phyloP scores from a whole-genome alignment of 352 stramenopile species.

The Pythium biforme region DNA sequence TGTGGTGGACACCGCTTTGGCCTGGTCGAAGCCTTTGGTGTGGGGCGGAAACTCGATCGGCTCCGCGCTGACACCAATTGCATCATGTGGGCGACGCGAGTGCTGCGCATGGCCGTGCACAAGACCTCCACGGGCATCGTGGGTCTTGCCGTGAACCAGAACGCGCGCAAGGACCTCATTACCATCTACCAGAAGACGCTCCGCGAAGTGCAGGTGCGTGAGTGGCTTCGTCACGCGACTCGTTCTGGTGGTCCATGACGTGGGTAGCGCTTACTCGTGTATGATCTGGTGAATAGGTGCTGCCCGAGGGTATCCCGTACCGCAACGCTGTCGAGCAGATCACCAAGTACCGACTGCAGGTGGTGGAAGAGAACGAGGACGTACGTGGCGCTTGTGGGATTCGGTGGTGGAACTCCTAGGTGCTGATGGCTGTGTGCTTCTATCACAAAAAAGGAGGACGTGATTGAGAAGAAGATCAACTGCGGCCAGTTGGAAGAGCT shows the following conservation, averaged over 20 bases:
- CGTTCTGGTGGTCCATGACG: constrained; percentile 17
- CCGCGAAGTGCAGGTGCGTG: constrained; percentile 68
- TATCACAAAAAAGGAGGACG: constrained; percentile 44
- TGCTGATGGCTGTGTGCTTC: background rate
- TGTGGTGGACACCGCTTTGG: constrained; percentile 2
- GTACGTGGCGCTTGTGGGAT: constrained; percentile 31
- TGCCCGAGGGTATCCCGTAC: constrained; percentile 69
- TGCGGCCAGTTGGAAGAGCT: constrained; percentile 87
- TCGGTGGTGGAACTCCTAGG: too few relatives aligned
- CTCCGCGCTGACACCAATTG: constrained; percentile 16
- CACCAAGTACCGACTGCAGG: constrained; percentile 82
- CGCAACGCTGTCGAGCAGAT: constrained; percentile 78
- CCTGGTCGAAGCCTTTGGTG: constrained; percentile 20
- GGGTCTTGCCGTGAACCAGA: constrained; percentile 80
- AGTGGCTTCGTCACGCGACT: background rate
- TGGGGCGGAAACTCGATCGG: constrained; percentile 28
- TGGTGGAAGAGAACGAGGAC: constrained; percentile 69
- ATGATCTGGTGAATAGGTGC: constrained; percentile 32
- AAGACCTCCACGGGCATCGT: constrained; percentile 88
- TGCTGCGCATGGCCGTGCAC: constrained; percentile 82
- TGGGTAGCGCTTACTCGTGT: background rate
- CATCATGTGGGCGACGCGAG: constrained; percentile 76
- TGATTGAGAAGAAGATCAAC: constrained; percentile 85
- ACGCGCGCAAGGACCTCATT: constrained; percentile 82
- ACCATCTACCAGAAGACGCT: constrained; percentile 83